phyloP scores from a whole-genome alignment of 177 flowering plant genomes.

The Vitis hybrid region DNA sequence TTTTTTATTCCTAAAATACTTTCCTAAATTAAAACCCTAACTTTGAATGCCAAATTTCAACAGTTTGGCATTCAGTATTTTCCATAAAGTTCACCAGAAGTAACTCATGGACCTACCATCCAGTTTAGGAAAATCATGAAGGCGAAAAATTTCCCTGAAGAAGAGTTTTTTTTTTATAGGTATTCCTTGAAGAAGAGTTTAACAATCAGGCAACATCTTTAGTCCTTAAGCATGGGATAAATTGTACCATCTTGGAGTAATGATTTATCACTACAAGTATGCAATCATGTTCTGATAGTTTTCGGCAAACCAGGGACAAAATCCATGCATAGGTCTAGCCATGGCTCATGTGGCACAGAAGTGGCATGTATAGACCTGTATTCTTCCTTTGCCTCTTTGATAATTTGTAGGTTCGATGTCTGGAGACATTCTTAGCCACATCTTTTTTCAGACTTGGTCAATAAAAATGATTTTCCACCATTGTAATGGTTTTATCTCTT shows the following conservation, averaged over 20 bases:
- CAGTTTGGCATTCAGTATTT: too few relatives aligned
- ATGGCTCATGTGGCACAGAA: constrained; percentile 2
- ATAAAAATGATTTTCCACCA: background rate
- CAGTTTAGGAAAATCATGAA: too few relatives aligned
- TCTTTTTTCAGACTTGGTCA: background rate
- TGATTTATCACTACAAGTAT: constrained; percentile 18
- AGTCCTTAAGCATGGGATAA: constrained; percentile 7
- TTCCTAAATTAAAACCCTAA: too few relatives aligned
- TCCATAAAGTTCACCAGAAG: too few relatives aligned
- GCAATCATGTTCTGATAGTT: constrained; percentile 1
- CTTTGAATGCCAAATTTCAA: too few relatives aligned
- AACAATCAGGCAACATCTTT: background rate
- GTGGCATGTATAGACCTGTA: constrained; percentile 10
- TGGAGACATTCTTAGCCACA: background rate
- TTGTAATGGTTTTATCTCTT: background rate
- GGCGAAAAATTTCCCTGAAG: background rate
- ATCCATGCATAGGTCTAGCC: constrained; percentile 16
- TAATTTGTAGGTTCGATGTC: background rate
- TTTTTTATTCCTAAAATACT: too few relatives aligned
- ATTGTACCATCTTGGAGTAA: constrained; percentile 18
- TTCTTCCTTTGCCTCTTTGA: constrained; percentile 4
- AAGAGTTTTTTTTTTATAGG: background rate
- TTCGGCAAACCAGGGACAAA: constrained; percentile 13
- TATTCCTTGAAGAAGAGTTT: background rate
- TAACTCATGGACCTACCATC: too few relatives aligned